Percentiles rank a stretch among this genome's conserved stretches.
These are phyloP conservation scores for Silene vulgaris DNA, from an alignment of 179 eudicot genomes.

Conservation along the genomic window DNA sequence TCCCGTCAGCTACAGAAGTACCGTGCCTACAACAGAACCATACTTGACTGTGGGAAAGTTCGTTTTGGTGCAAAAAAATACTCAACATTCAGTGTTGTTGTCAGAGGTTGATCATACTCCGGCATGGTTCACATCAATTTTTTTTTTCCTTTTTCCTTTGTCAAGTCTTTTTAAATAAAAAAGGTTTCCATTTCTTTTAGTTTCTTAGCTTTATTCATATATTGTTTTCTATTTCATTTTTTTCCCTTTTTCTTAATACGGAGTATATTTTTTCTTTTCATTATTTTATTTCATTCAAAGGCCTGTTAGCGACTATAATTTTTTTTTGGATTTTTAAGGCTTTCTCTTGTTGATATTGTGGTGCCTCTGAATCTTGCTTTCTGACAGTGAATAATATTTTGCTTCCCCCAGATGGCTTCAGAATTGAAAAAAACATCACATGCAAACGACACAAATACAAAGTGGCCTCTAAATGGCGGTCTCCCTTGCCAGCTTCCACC, in stretches of 20 bases:
- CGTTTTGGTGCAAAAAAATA: slow-evolving; percentile 34
- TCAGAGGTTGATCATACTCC: slow-evolving; percentile 40
- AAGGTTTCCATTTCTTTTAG: neutral
- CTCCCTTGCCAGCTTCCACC: slow-evolving; percentile 38
- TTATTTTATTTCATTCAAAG: neutral
- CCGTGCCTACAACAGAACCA: slow-evolving; percentile 65
- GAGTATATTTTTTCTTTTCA: neutral
- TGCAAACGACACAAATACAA: slow-evolving; percentile 28
- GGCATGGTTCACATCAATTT: slow-evolving; percentile 14
- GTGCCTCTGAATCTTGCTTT: slow-evolving; percentile 1
- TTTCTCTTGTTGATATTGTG: neutral
- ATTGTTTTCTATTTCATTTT: neutral
- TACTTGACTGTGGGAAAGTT: slow-evolving; percentile 55
- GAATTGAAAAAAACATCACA: slow-evolving; percentile 26
- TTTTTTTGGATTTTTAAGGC: neutral
- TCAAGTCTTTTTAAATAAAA: neutral
- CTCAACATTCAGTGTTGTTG: slow-evolving; percentile 32
- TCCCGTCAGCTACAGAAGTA: slow-evolving; percentile 47
- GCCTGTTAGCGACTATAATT: neutral
- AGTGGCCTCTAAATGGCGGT: slow-evolving; percentile 77
- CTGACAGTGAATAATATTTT: slow-evolving; percentile 6
- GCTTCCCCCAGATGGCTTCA: slow-evolving; percentile 37
- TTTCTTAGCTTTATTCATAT: slow-evolving; percentile 1
- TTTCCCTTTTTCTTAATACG: neutral
- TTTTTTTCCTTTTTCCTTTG: neutral